Evolutionary conservation across 2,329 filamentous ascomycete species (phyloP), one percentile per base, ranked within the genome.

Genomic region (Acrocalymma vagum): DNA sequence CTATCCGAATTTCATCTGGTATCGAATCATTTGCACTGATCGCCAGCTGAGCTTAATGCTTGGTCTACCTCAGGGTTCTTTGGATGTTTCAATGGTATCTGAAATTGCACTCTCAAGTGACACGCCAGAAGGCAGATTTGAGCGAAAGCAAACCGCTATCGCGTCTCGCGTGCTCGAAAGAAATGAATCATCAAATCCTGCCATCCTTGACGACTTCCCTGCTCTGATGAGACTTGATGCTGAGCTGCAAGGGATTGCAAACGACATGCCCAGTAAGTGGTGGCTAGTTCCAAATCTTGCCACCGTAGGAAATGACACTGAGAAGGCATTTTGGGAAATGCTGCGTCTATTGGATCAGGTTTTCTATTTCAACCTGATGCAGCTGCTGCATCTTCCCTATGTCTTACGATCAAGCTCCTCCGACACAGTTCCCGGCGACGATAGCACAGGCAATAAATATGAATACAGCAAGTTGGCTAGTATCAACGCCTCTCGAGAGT

Each of bases 11-110:
- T 41, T 55, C 31, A 52, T 74, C 15, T 76, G 73, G 72, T 69
- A 67, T 21, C 67, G 71, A 1, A 60, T 75, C 8, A 48, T 73
- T 1, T 63, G 51, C 9, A 53, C 62, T 9, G 74, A 77, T 21
- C 65, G 70, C 3, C 60, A 68, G 8, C 48, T 76, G 1, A 70
- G 58, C 9, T 53, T 77, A 2, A 65, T 76, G 53, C 57, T 77
- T 2, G 72, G 73, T 3, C 58, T 76, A 1, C 69, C 73, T 0
- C 62, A 67, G n/a, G 63, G 59, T 16, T 55, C 55, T 2, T 28
- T 48, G 3, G 60, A 58, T n/a, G 42, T 41, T n/a, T 42, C 45
- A 13, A 58, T 67, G 28, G 46, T 48, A 18, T 21, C 45, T 13
- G 23, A 46, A 6, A 9, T 15, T 16, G n/a, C n/a, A n/a, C n/a